Percentiles rank a stretch among this genome's conserved stretches.
These are phyloP conservation scores for Vitis hybrid DNA, from an alignment of 177 flowering plant species.

Conservation along the genomic window DNA sequence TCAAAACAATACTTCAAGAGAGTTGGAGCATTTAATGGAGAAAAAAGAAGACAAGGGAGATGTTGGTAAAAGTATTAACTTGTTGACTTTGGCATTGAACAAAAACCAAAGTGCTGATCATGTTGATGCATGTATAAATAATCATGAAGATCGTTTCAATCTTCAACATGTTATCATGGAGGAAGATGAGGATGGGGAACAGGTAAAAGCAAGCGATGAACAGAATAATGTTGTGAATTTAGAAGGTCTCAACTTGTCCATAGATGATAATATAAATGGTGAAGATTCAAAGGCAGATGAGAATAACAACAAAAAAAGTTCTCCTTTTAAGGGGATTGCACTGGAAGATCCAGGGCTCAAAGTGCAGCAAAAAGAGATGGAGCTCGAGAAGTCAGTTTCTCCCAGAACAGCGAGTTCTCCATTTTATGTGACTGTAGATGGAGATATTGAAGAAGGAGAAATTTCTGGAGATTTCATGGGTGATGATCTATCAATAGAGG, in stretches of 20 bases:
- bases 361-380: conserved; percentile 22
- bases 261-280: conserved; percentile 1
- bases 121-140: conserved; percentile 11
- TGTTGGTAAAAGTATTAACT: conserved; percentile 6
- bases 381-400: conserved; percentile 20
- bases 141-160: conserved; percentile 7
- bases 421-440: conserved; percentile 14
- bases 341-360: conserved; percentile 19
- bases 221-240: background rate
- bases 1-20: conserved; percentile 3
- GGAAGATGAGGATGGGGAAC: conserved; percentile 8
- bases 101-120: conserved; percentile 5
- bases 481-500: conserved; percentile 16
- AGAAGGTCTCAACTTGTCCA: conserved; percentile 6
- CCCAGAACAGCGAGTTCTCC: conserved; percentile 6
- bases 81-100: background rate
- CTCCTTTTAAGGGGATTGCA: conserved; percentile 1
- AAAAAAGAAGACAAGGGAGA: conserved; percentile 5
- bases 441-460: conserved; percentile 63
- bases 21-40: conserved; percentile 14
- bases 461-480: conserved; percentile 27
- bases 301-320: conserved; percentile 9
- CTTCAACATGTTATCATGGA: conserved; percentile 12
- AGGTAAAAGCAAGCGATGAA: conserved; percentile 16
- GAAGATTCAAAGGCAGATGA: conserved; percentile 14